A percentile compares a stretch with the other conserved stretches of the same genome.
These are phyloP conservation scores for Brasilioporus rufonigricans DNA, from an alignment of 768 basidiomycete species.

Conservation along the genomic window DNA sequence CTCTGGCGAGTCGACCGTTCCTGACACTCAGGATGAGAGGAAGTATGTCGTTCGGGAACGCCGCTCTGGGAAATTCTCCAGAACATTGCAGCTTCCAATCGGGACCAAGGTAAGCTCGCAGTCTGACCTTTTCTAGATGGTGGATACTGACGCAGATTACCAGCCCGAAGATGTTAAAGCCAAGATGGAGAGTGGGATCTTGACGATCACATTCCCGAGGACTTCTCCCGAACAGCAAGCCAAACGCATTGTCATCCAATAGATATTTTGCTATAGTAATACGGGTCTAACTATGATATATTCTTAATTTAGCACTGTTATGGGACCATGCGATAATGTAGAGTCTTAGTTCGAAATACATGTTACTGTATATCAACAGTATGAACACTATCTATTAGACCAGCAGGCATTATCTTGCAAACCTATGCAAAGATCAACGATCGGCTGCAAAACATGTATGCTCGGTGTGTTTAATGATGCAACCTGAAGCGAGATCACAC, in stretches of 20 bases:
- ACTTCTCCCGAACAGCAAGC: slow-evolving; percentile 29
- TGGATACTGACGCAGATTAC: background rate
- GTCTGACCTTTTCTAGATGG: background rate
- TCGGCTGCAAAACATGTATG: too few species aligned
- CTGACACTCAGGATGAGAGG: slow-evolving; percentile 32
- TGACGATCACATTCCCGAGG: slow-evolving; percentile 50
- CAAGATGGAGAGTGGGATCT: slow-evolving; percentile 35
- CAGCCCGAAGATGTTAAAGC: slow-evolving; percentile 49
- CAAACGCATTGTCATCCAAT: background rate
- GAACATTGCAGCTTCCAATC: slow-evolving; percentile 44
- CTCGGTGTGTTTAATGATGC: too few species aligned
- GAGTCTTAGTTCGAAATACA: too few species aligned
- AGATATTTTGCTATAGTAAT: background rate
- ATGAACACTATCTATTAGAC: too few species aligned
- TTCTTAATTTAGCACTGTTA: too few species aligned
- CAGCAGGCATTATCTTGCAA: too few species aligned
- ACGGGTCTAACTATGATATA: background rate
- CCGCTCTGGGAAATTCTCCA: slow-evolving; percentile 42
- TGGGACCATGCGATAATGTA: too few species aligned
- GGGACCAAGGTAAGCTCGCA: slow-evolving; percentile 41
- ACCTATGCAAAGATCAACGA: too few species aligned
- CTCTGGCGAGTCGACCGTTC: slow-evolving; percentile 40
- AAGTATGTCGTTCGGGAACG: slow-evolving; percentile 46
- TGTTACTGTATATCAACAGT: too few species aligned
- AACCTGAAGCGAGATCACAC: too few species aligned